Evolutionary conservation across 2,329 filamentous ascomycete genomes (phyloP).

Genomic region (Penicillium brasilianum): DNA sequence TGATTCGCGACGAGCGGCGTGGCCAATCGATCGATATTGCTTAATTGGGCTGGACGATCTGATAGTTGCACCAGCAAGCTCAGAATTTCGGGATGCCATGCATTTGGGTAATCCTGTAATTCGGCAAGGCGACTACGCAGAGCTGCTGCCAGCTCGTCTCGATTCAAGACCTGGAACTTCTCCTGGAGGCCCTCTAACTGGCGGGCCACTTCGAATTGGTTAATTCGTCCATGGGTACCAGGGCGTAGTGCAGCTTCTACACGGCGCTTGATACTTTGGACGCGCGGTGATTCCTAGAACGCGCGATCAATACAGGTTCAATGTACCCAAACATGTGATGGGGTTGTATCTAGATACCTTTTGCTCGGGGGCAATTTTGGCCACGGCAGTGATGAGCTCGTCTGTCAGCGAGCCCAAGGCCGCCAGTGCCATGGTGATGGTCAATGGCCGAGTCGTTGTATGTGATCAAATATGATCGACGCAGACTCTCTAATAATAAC

Average conservation of each 20-base stretch:
- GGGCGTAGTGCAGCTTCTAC: conserved; percentile 43
- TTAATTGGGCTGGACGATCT: conserved; percentile 75
- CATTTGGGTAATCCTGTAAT: conserved; percentile 59
- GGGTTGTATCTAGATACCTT: conserved; percentile 50
- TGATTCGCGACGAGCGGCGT: conserved; percentile 46
- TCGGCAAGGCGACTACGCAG: conserved; percentile 64
- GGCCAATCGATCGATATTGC: conserved; percentile 68
- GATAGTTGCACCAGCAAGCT: conserved; percentile 81
- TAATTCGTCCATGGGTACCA: conserved; percentile 65
- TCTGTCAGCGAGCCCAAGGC: conserved; percentile 69
- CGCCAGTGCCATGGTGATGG: conserved; percentile 68
- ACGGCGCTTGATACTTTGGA: conserved; percentile 38
- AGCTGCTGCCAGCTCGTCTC: conserved; percentile 78
- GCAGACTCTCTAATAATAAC: background rate
- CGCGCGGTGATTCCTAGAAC: conserved; percentile 36
- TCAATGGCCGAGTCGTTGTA: background rate
- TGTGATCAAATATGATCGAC: background rate
- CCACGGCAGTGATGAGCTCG: conserved; percentile 70
- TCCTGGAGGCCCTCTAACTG: conserved; percentile 77
- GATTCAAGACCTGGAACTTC: conserved; percentile 79
- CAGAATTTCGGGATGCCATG: conserved; percentile 79
- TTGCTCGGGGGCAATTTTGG: conserved; percentile 53
- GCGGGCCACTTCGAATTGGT: conserved; percentile 73
- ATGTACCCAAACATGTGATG: conserved; percentile 1
- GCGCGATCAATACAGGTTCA: conserved; percentile 14